Evolutionary conservation across 352 stramenopile species (phyloP), one percentile per base, ranked within the genome.

Genomic region (Globisporangium middletonii): DNA sequence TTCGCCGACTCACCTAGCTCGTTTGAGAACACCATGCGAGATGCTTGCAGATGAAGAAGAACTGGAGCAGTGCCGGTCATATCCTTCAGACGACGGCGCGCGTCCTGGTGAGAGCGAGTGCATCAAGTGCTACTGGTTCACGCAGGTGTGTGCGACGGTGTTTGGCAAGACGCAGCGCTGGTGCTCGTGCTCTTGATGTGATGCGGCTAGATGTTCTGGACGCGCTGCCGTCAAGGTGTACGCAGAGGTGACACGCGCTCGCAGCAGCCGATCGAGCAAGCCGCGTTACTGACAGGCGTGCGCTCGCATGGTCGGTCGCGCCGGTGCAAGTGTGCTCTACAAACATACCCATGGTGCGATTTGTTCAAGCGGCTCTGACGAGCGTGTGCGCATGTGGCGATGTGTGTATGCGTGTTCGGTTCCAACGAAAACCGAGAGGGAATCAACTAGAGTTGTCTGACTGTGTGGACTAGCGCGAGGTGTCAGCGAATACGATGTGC

Each of bases 51-150:
- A 72, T 15, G 35, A 67, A 27, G 49, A 79, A 61, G 80, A 78
- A 26, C 37, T 65, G 16, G 51, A 60, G 41, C 28, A 51, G 46
- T 91, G 77, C 60, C 53, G 56, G n/a, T 26, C 43, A 26, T 90
- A 77, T 55, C 57, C 61, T 3, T 37, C 60, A 18, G 74, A 72
- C 19, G 43, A 70, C 3, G 79, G 80, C 30, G 55, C 75, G 5
- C 28, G 54, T 16, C 16, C 54, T 5, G 75, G 77, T 11, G 65
- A 77, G 30, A 67, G 54, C 1, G 51, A 38, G 3, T 90, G 77
- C 60, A 55, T 73, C 16, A 41, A 67, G 19, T 91, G 78, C 57
- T 65, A 53, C 37, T 88, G 73, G 62, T 80, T 82, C 45, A 77
- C 70, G 23, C 73, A 74, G 23, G 23, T 30, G 65, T 55, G 27